Evolutionary conservation across 106 monocot species (phyloP).

Genomic region (Acanthochlamys bracteata): DNA sequence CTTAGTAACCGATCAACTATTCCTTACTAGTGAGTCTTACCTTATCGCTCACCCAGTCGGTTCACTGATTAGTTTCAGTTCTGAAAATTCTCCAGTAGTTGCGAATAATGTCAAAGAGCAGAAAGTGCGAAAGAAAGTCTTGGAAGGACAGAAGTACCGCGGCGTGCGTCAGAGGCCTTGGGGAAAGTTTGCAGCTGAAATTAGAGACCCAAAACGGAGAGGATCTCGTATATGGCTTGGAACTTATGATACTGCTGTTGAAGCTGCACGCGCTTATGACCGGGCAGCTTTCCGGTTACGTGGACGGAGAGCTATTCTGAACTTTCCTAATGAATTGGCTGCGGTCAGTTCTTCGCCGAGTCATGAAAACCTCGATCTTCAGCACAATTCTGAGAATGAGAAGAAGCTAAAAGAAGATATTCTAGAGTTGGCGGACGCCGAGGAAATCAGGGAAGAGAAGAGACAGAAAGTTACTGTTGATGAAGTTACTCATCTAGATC

Average conservation of each 20-base stretch:
- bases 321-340: slow-evolving; percentile 69
- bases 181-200: slow-evolving; percentile 81
- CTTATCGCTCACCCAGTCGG: neutral
- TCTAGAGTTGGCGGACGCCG: too few species aligned
- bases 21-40: neutral
- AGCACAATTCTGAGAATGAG: too few species aligned
- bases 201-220: slow-evolving; percentile 46
- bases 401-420: too few species aligned
- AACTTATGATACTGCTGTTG: slow-evolving; percentile 57
- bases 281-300: slow-evolving; percentile 64
- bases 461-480: too few species aligned
- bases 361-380: too few species aligned
- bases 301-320: slow-evolving; percentile 69
- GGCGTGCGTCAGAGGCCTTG: slow-evolving; percentile 76
- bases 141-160: slow-evolving; percentile 22
- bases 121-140: neutral
- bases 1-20: neutral
- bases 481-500: too few species aligned
- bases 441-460: too few species aligned
- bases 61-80: slow-evolving; percentile 19
- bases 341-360: neutral
- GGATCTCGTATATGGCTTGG: slow-evolving; percentile 75
- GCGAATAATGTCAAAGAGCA: neutral
- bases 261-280: slow-evolving; percentile 76
- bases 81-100: neutral